phyloP scores from a whole-genome alignment of 78 protist genomes.

The Guillardia theta region DNA sequence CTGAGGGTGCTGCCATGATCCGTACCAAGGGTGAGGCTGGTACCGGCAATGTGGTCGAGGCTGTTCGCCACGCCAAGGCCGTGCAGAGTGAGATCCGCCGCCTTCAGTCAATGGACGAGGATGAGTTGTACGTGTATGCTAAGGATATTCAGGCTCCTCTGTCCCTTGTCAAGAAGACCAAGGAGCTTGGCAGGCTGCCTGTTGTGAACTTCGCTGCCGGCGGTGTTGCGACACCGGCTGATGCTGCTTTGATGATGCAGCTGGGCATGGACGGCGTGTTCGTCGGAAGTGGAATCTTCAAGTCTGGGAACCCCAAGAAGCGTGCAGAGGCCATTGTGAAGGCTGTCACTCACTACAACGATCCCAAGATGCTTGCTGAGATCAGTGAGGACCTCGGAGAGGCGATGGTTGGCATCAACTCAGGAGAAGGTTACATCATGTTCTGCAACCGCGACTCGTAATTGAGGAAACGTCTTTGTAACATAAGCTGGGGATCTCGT shows the following conservation, averaged over 20 bases:
- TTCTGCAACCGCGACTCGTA: constrained; percentile 22
- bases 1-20: constrained; percentile 96
- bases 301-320: constrained; percentile 85
- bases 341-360: constrained; percentile 90
- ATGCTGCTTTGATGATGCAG: constrained; percentile 93
- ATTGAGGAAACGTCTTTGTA: too few species aligned
- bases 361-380: constrained; percentile 75
- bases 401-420: constrained; percentile 61
- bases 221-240: constrained; percentile 96
- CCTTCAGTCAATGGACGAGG: constrained; percentile 78
- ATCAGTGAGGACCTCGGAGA: constrained; percentile 69
- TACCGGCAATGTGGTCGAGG: constrained; percentile 93
- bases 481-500: too few species aligned
- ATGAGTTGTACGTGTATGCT: constrained; percentile 84
- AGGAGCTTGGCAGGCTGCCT: constrained; percentile 86
- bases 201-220: constrained; percentile 97
- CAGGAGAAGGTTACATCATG: neutral
- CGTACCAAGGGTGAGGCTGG: constrained; percentile 95
- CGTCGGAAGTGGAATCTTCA: constrained; percentile 93
- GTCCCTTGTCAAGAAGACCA: constrained; percentile 74
- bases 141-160: constrained; percentile 87
- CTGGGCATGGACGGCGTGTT: constrained; percentile 89
- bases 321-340: constrained; percentile 91
- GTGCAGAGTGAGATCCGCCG: constrained; percentile 72
- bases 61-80: constrained; percentile 90